phyloP scores from a whole-genome alignment of 257 asterid genomes.

The Plectranthus barbatus region DNA sequence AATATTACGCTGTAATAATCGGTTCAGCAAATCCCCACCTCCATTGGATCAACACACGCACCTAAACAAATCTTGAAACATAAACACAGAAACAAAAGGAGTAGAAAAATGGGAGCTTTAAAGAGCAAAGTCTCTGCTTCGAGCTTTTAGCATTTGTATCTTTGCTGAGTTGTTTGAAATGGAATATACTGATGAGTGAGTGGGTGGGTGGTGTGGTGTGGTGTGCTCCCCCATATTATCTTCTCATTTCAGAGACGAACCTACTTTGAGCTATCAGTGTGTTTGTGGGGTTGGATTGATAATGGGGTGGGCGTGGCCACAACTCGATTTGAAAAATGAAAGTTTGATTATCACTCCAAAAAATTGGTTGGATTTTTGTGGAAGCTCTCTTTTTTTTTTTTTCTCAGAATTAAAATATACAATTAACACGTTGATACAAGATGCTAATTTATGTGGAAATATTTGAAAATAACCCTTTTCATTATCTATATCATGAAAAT shows the following conservation, averaged over 20 bases:
- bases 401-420: too few relatives aligned
- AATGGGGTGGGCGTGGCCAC: slow-evolving; percentile 5
- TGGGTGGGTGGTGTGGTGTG: too few relatives aligned
- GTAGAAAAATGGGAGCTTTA: background rate
- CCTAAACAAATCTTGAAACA: background rate
- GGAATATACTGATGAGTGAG: slow-evolving; percentile 26
- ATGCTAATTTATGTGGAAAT: too few relatives aligned
- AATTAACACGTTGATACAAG: too few relatives aligned
- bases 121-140: slow-evolving; percentile 8
- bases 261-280: slow-evolving; percentile 6
- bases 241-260: background rate
- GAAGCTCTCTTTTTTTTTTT: too few relatives aligned
- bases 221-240: slow-evolving; percentile 10
- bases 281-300: slow-evolving; percentile 23
- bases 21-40: slow-evolving; percentile 24
- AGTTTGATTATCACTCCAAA: background rate
- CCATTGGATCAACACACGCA: slow-evolving; percentile 8
- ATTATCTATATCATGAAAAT: too few relatives aligned
- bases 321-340: background rate
- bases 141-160: slow-evolving; percentile 6
- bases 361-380: background rate
- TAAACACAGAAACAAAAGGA: too few relatives aligned
- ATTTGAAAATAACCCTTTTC: too few relatives aligned
- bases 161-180: background rate
- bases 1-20: background rate